Percentiles rank a stretch among this genome's conserved stretches.
phyloP scores from a whole-genome alignment of 192 early-diverging fungal genomes.

The Entomortierella lignicola region DNA sequence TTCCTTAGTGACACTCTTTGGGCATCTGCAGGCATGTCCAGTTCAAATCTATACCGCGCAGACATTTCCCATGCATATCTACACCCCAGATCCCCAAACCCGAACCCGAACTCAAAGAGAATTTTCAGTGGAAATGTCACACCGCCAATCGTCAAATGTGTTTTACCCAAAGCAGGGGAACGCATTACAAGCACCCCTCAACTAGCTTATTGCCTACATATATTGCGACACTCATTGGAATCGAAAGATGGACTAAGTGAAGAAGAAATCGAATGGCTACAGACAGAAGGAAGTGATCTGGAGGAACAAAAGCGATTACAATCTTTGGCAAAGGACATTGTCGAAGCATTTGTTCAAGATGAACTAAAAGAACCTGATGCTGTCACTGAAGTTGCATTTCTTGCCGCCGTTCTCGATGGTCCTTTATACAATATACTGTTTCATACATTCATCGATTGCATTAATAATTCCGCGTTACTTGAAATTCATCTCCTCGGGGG shows the following conservation, averaged over 20 bases:
- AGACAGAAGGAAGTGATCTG: not conserved
- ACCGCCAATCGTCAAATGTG: too few species aligned
- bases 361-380: too few species aligned
- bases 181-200: not conserved
- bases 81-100: too few species aligned
- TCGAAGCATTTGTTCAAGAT: not conserved
- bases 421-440: not conserved
- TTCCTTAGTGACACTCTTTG: too few species aligned
- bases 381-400: too few species aligned
- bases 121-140: too few species aligned
- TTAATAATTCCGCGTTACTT: not conserved
- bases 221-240: not conserved
- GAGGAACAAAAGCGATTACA: conserved; percentile 1
- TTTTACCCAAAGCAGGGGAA: too few species aligned
- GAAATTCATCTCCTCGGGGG: not conserved
- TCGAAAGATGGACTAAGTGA: not conserved
- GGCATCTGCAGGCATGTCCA: too few species aligned
- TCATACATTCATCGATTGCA: not conserved
- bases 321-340: not conserved
- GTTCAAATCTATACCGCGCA: too few species aligned
- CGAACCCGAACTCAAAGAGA: too few species aligned
- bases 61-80: too few species aligned
- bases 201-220: conserved; percentile 2
- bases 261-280: not conserved
- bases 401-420: too few species aligned